Conservation (phyloP, 169 alveolate species). For the Amoebophrya sp. region DNA sequence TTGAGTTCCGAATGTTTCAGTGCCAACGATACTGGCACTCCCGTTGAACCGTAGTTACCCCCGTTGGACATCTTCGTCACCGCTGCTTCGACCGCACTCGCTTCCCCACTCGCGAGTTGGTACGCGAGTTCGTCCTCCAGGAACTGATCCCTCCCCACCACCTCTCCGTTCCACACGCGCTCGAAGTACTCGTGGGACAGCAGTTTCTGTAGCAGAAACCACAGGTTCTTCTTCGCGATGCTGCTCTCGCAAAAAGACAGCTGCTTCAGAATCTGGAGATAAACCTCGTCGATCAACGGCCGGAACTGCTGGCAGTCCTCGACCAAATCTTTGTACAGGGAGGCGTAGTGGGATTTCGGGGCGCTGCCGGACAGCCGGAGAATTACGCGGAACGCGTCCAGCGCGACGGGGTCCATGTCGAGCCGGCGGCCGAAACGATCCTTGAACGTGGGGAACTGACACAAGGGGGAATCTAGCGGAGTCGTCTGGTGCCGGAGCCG, state of each 20-base stretch:
- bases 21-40: too few species aligned
- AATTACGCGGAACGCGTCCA: background rate
- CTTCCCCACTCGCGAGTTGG: too few species aligned
- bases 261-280: background rate
- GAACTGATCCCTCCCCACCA: too few species aligned
- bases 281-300: background rate
- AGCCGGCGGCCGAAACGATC: background rate
- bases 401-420: background rate
- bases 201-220: background rate
- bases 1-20: too few species aligned
- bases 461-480: background rate
- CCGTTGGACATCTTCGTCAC: too few species aligned
- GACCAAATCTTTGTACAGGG: background rate
- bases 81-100: too few species aligned
- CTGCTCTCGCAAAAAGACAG: background rate
- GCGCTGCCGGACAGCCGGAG: background rate
- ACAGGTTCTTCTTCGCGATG: background rate
- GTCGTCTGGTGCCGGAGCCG: background rate
- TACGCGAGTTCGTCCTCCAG: too few species aligned
- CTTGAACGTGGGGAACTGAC: background rate
- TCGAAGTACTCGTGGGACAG: background rate
- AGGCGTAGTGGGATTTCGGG: background rate
- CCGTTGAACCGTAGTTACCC: too few species aligned
- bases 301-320: background rate
- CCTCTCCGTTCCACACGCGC: background rate